phyloP scores from a whole-genome alignment of 2,329 filamentous ascomycete genomes.

The Diaporthe destruens region DNA sequence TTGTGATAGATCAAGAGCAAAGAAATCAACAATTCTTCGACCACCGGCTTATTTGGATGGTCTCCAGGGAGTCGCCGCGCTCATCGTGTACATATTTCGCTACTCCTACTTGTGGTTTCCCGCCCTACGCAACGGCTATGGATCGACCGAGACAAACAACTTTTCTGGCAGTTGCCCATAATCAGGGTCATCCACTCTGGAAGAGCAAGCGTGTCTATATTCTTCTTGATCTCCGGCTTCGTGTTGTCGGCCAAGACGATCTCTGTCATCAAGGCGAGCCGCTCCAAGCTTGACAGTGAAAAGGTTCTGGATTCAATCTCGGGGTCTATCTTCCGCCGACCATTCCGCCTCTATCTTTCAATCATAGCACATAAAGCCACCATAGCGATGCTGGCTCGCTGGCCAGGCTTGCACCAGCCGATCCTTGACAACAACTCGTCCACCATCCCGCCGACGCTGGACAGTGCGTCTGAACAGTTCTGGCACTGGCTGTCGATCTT shows the following conservation, averaged over 20 bases:
- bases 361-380: constrained; percentile 45
- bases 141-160: constrained; percentile 11
- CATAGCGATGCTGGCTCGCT: constrained; percentile 37
- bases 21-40: background rate
- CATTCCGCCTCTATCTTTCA: constrained; percentile 50
- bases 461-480: background rate
- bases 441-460: constrained; percentile 5
- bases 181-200: constrained; percentile 49
- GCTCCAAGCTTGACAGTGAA: constrained; percentile 33
- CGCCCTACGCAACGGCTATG: background rate
- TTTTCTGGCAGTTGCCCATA: constrained; percentile 48
- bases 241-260: constrained; percentile 51
- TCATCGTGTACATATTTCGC: constrained; percentile 47
- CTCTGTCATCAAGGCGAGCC: constrained; percentile 42
- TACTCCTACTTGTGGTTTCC: constrained; percentile 8
- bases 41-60: constrained; percentile 47
- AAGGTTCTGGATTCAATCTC: constrained; percentile 43
- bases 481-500: background rate
- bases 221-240: constrained; percentile 55
- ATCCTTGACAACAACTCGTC: constrained; percentile 11
- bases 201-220: constrained; percentile 50
- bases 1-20: background rate
- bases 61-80: constrained; percentile 48
- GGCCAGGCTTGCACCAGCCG: background rate
- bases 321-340: constrained; percentile 47